phyloP scores from a whole-genome alignment of 1,284 basidiomycete genomes.

The Heterobasidion irregulare region DNA sequence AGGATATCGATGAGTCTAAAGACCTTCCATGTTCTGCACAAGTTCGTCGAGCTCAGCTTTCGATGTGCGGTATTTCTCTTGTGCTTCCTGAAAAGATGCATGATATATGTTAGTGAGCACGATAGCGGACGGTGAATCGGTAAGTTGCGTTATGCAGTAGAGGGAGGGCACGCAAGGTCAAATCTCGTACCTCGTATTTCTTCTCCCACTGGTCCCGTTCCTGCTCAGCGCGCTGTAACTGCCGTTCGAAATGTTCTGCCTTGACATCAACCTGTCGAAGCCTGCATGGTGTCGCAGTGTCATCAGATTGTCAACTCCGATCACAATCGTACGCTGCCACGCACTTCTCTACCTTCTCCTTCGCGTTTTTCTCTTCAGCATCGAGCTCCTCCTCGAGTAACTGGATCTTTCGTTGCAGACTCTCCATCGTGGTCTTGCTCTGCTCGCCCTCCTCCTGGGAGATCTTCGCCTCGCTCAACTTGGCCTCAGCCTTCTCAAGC shows the following conservation, averaged over 20 bases:
- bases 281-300: conserved; percentile 32
- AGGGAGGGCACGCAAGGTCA: conserved; percentile 1
- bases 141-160: conserved; percentile 2
- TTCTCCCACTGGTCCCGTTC: conserved; percentile 93
- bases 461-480: conserved; percentile 66
- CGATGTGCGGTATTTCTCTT: conserved; percentile 67
- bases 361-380: conserved; percentile 91
- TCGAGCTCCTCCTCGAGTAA: conserved; percentile 95
- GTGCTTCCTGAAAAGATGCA: conserved; percentile 47
- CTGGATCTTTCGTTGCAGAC: conserved; percentile 79
- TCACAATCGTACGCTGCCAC: conserved; percentile 89
- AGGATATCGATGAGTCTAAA: conserved; percentile 34
- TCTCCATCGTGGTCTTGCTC: conserved; percentile 72
- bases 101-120: neutral
- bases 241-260: conserved; percentile 97
- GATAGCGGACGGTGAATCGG: conserved; percentile 1
- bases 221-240: conserved; percentile 81
- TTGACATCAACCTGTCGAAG: conserved; percentile 97
- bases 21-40: conserved; percentile 71
- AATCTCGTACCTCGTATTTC: conserved; percentile 78
- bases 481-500: conserved; percentile 72
- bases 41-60: conserved; percentile 89
- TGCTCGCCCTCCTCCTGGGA: conserved; percentile 67
- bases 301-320: conserved; percentile 4
- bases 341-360: conserved; percentile 78